phyloP scores from a whole-genome alignment of 2,329 filamentous ascomycete species.

The Penicillium expansum region DNA sequence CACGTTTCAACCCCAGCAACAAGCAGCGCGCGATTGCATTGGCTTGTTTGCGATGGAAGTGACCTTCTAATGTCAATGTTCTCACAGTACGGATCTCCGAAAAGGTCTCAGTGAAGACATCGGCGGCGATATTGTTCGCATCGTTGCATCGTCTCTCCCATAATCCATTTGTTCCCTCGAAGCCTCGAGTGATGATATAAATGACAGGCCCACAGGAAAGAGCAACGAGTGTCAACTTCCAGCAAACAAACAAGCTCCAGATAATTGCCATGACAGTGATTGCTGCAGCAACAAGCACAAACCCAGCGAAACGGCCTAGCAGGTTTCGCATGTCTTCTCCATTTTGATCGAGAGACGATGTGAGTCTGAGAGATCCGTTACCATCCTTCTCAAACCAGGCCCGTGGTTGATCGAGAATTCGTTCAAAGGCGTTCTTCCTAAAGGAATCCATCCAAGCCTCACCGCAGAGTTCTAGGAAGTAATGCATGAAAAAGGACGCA shows the following conservation, averaged over 20 bases:
- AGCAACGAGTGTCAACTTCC: slow-evolving; percentile 77
- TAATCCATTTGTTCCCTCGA: slow-evolving; percentile 61
- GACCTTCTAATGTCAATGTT: slow-evolving; percentile 67
- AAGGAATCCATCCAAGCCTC: slow-evolving; percentile 75
- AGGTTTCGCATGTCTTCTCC: slow-evolving; percentile 86
- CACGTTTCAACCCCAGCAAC: slow-evolving; percentile 62
- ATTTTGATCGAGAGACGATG: slow-evolving; percentile 72
- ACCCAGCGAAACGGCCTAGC: slow-evolving; percentile 72
- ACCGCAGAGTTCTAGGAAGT: slow-evolving; percentile 67
- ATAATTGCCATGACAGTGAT: slow-evolving; percentile 68
- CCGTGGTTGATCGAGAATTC: slow-evolving; percentile 71
- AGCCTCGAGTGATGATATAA: slow-evolving; percentile 62
- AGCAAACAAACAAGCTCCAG: slow-evolving; percentile 73
- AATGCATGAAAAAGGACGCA: slow-evolving; percentile 65
- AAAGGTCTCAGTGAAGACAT: slow-evolving; percentile 72
- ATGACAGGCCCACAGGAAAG: slow-evolving; percentile 67
- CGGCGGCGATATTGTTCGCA: slow-evolving; percentile 58
- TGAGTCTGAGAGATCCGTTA: slow-evolving; percentile 64
- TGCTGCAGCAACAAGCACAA: slow-evolving; percentile 62
- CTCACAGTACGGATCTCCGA: slow-evolving; percentile 75
- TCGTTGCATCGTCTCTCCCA: slow-evolving; percentile 72
- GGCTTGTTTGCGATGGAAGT: slow-evolving; percentile 66
- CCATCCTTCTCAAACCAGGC: slow-evolving; percentile 72
- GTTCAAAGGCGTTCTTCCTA: slow-evolving; percentile 64
- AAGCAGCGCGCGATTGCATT: slow-evolving; percentile 54